Evolutionary conservation across 148 eudicot genomes (phyloP).

Genomic region (Camellia lanceoleosa): DNA sequence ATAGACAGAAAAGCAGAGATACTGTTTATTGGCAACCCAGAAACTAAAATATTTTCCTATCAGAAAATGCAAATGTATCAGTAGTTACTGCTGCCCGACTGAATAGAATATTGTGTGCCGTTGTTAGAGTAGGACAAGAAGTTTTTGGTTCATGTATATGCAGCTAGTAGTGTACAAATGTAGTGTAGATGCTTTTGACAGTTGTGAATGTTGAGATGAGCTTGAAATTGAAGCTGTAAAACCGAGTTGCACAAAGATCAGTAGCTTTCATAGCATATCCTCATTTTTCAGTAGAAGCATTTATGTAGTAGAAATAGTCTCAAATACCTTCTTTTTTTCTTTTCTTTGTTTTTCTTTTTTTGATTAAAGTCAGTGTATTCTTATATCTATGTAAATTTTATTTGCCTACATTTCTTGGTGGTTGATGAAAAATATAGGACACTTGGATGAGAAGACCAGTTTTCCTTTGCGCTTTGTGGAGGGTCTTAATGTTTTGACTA

Average conservation of each 20-base stretch:
- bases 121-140: not conserved
- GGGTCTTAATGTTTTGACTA: too few relatives aligned
- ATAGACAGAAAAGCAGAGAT: slow-evolving; percentile 16
- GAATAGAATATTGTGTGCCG: slow-evolving; percentile 7
- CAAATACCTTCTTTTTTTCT: not conserved
- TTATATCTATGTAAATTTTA: not conserved
- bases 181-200: not conserved
- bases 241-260: not conserved
- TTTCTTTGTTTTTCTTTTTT: not conserved
- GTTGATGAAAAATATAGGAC: not conserved
- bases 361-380: not conserved
- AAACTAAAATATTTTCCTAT: not conserved
- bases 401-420: not conserved
- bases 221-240: slow-evolving; percentile 2
- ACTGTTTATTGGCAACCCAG: not conserved
- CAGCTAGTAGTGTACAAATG: not conserved
- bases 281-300: not conserved
- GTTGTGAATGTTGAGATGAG: not conserved
- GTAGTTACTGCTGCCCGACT: not conserved
- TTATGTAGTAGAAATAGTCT: not conserved
- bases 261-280: slow-evolving; percentile 3
- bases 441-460: not conserved
- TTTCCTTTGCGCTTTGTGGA: too few relatives aligned
- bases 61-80: not conserved
- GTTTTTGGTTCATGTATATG: not conserved